These are phyloP conservation scores for Skeletonema costatum DNA, from an alignment of 108 stramenopile genomes.

Conservation along the genomic window DNA sequence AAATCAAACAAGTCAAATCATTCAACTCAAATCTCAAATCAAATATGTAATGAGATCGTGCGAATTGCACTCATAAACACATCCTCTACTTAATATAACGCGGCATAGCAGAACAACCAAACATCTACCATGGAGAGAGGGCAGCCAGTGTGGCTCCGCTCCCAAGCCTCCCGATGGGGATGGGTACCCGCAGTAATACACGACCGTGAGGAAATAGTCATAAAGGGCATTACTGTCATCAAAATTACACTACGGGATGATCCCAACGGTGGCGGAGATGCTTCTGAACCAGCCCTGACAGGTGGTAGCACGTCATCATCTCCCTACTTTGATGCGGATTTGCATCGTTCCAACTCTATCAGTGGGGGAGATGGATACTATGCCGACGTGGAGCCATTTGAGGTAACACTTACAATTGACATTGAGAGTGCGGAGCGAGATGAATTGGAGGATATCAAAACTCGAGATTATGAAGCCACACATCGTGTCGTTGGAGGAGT, in stretches of 20 bases:
- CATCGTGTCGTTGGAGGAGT: conserved; percentile 37
- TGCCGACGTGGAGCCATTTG: conserved; percentile 62
- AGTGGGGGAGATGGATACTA: conserved; percentile 42
- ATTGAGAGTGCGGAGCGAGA: conserved; percentile 74
- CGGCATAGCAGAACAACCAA: neutral
- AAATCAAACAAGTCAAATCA: too few species aligned
- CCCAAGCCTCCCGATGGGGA: conserved; percentile 81
- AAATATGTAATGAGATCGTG: too few species aligned
- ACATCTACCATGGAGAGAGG: conserved; percentile 73
- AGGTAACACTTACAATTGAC: conserved; percentile 65
- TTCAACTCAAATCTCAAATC: neutral
- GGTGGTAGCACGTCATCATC: neutral
- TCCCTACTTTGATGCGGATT: conserved; percentile 16
- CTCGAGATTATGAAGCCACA: conserved; percentile 63
- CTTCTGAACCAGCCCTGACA: conserved; percentile 1
- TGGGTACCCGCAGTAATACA: conserved; percentile 88
- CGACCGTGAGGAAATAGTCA: conserved; percentile 59
- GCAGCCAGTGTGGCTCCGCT: conserved; percentile 84
- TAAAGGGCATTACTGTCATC: conserved; percentile 26
- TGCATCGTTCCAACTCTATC: conserved; percentile 8
- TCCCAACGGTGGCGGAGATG: conserved; percentile 26
- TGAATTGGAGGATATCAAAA: conserved; percentile 82
- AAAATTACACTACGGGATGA: conserved; percentile 51
- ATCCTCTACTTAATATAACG: neutral
- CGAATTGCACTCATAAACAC: too few species aligned